Evolutionary conservation across 208 protist species (phyloP).

Genomic region (Leishmania tropica): DNA sequence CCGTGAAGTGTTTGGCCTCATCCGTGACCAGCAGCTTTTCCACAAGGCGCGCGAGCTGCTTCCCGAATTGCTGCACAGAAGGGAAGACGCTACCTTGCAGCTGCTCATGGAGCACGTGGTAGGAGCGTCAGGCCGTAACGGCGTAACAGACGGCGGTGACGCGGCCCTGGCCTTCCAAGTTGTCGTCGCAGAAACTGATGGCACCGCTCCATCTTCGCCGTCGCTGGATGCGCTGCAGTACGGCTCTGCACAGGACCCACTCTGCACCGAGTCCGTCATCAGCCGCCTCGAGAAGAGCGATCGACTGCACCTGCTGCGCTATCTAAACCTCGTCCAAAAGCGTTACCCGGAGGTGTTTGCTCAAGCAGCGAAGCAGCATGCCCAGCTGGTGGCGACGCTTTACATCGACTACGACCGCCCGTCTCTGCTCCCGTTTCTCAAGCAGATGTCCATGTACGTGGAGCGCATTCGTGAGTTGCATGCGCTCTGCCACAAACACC

Average conservation of each 20-base stretch:
- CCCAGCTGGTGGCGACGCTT: slow-evolving; percentile 70
- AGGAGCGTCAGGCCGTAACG: not conserved
- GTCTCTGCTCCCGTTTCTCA: slow-evolving; percentile 59
- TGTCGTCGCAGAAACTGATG: not conserved
- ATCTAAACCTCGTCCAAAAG: slow-evolving; percentile 51
- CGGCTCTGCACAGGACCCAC: slow-evolving; percentile 28
- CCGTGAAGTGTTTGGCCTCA: slow-evolving; percentile 27
- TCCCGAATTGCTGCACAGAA: slow-evolving; percentile 61
- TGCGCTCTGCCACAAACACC: slow-evolving; percentile 66
- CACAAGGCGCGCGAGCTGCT: slow-evolving; percentile 45
- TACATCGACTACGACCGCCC: slow-evolving; percentile 76
- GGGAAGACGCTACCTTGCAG: slow-evolving; percentile 45
- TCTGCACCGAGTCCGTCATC: slow-evolving; percentile 50
- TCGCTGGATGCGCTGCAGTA: slow-evolving; percentile 15
- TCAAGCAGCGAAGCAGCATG: slow-evolving; percentile 36
- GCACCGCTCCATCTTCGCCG: not conserved
- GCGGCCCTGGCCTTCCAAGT: not conserved
- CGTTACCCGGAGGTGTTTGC: slow-evolving; percentile 30
- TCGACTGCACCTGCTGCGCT: slow-evolving; percentile 55
- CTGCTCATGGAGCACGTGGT: slow-evolving; percentile 53
- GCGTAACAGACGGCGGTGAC: not conserved
- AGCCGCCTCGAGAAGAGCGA: slow-evolving; percentile 47
- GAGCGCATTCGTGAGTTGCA: slow-evolving; percentile 69
- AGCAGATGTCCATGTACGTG: slow-evolving; percentile 61
- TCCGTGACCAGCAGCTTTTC: slow-evolving; percentile 37